A percentile compares a stretch with the other conserved stretches of the same genome.
These are phyloP conservation scores for Sugiyamaella pinicola DNA, from an alignment of 1,139 yeast genomes.

Conservation along the genomic window DNA sequence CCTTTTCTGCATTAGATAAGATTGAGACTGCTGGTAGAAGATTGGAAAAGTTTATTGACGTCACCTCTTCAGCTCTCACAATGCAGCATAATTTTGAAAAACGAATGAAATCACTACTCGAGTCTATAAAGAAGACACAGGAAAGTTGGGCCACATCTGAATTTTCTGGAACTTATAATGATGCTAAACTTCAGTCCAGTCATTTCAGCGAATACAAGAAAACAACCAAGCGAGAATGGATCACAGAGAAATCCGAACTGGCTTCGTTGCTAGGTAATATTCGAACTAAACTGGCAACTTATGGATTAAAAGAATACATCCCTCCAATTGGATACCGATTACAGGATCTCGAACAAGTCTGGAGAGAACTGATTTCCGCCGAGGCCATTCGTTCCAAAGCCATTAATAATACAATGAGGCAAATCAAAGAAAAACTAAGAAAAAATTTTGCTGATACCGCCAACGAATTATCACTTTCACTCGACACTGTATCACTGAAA, in stretches of 20 bases:
- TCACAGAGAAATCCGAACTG: constrained; percentile 44
- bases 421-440: constrained; percentile 49
- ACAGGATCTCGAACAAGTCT: constrained; percentile 40
- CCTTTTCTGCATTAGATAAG: constrained; percentile 48
- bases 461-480: constrained; percentile 41
- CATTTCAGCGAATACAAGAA: constrained; percentile 40
- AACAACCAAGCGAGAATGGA: constrained; percentile 45
- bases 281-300: constrained; percentile 45
- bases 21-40: constrained; percentile 48
- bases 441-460: constrained; percentile 50
- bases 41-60: constrained; percentile 45
- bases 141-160: constrained; percentile 35
- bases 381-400: constrained; percentile 42
- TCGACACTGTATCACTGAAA: constrained; percentile 39
- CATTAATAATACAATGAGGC: constrained; percentile 42
- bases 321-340: constrained; percentile 43
- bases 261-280: constrained; percentile 45
- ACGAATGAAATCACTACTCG: constrained; percentile 39
- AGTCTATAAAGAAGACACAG: constrained; percentile 33
- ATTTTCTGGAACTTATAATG: constrained; percentile 40
- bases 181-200: constrained; percentile 40
- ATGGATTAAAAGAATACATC: constrained; percentile 42
- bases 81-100: constrained; percentile 45
- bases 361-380: constrained; percentile 40
- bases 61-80: constrained; percentile 41